phyloP scores from a whole-genome alignment of 2,329 filamentous ascomycete genomes.

The Colletotrichum sp. region DNA sequence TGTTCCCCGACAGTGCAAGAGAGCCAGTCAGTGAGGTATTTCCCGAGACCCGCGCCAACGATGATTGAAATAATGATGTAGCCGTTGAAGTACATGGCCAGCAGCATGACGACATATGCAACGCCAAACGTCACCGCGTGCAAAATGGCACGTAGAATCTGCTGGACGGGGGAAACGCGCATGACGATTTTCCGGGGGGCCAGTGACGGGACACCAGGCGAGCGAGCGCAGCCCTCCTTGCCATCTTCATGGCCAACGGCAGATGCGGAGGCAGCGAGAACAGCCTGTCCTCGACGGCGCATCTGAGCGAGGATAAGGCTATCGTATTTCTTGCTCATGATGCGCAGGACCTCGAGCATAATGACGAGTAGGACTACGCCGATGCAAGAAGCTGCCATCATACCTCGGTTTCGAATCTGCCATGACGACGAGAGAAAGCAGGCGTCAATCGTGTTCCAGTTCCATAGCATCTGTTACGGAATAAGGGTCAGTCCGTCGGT shows the following conservation, averaged over 20 bases:
- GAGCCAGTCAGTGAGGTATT: conserved; percentile 57
- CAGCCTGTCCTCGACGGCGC: not conserved
- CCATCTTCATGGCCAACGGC: not conserved
- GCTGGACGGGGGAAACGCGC: not conserved
- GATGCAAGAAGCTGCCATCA: conserved; percentile 10
- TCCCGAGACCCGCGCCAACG: conserved; percentile 53
- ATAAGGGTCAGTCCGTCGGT: not conserved
- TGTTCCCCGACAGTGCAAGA: not conserved
- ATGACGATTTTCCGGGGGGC: not conserved
- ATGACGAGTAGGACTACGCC: conserved; percentile 2
- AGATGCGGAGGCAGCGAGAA: not conserved
- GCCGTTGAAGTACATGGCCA: conserved; percentile 11
- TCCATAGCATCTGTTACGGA: conserved; percentile 2
- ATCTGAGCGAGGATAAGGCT: not conserved
- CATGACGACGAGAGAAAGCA: conserved; percentile 5
- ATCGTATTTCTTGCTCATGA: conserved; percentile 1
- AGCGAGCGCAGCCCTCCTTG: not conserved
- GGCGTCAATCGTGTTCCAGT: conserved; percentile 9
- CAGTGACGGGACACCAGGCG: accelerated
- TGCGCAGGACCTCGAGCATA: not conserved
- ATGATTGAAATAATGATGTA: conserved; percentile 12
- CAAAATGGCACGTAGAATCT: not conserved
- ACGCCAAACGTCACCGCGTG: not conserved
- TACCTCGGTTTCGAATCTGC: conserved; percentile 5
- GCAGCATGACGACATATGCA: conserved; percentile 6